phyloP scores from a whole-genome alignment of 345 rosid species.

The Citrus glauca region DNA sequence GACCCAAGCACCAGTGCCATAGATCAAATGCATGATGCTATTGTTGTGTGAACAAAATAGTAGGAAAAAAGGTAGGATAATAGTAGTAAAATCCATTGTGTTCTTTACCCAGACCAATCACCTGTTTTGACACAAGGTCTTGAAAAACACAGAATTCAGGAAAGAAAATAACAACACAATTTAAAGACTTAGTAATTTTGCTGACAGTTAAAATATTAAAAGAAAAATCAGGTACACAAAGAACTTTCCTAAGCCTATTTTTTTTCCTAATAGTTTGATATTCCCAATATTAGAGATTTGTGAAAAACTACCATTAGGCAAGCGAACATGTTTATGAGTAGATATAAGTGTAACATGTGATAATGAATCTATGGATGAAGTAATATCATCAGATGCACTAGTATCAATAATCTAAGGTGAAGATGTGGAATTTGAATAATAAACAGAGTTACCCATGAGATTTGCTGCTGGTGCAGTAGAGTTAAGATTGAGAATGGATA shows the following conservation, averaged over 20 bases:
- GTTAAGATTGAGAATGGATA: not conserved
- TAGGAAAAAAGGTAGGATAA: too few relatives aligned
- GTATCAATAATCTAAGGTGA: too few relatives aligned
- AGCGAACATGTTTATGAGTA: too few relatives aligned
- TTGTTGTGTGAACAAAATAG: not conserved
- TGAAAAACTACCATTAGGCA: too few relatives aligned
- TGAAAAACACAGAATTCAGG: too few relatives aligned
- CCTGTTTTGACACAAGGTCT: not conserved
- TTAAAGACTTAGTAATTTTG: not conserved
- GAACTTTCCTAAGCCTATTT: not conserved
- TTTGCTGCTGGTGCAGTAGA: not conserved
- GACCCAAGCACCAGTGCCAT: not conserved
- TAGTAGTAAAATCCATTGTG: not conserved
- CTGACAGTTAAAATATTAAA: not conserved
- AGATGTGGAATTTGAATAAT: not conserved
- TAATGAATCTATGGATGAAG: not conserved
- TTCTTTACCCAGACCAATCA: not conserved
- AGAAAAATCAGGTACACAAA: too few relatives aligned
- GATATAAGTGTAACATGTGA: too few relatives aligned
- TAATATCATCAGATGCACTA: not conserved
- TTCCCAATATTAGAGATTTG: too few relatives aligned
- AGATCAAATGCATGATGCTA: not conserved
- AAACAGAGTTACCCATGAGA: too few relatives aligned
- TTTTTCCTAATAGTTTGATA: too few relatives aligned
- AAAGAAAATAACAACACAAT: too few relatives aligned